Conservation (phyloP, 164 flowering plant genomes). For the Nymphaea colorata region DNA sequence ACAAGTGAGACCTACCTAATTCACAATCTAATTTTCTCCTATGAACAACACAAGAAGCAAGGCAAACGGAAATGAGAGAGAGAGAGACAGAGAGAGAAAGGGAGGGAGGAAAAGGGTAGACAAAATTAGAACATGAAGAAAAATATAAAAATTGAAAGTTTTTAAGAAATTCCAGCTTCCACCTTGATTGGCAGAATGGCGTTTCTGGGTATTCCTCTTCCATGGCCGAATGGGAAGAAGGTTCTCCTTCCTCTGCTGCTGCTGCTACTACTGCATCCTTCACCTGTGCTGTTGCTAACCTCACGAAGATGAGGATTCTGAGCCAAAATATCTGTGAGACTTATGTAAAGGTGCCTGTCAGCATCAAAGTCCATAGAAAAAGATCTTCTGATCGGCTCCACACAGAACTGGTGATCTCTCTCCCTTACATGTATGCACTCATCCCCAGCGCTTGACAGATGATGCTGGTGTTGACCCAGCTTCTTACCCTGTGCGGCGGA, state of each 20-base stretch:
- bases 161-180: conserved; percentile 17
- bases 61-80: too few relatives aligned
- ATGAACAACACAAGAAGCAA: too few relatives aligned
- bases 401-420: conserved; percentile 38
- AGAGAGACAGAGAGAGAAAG: not conserved
- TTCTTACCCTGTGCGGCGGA: not conserved
- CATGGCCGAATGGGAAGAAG: conserved; percentile 66
- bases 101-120: not conserved
- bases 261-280: conserved; percentile 17
- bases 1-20: not conserved
- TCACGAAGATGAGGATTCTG: conserved; percentile 26
- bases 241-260: conserved; percentile 29
- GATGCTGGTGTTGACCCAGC: not conserved
- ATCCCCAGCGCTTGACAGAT: conserved; percentile 64
- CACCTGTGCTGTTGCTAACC: conserved; percentile 29
- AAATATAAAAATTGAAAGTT: too few relatives aligned
- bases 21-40: not conserved
- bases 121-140: not conserved
- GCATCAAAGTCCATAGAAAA: conserved; percentile 82
- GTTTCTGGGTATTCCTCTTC: conserved; percentile 45
- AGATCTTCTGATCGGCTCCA: conserved; percentile 75
- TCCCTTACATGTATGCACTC: conserved; percentile 60
- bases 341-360: conserved; percentile 47
- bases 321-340: conserved; percentile 47
- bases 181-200: conserved; percentile 49